phyloP scores from a whole-genome alignment of 83 land plant genomes.

The Diphasiastrum complanatum region DNA sequence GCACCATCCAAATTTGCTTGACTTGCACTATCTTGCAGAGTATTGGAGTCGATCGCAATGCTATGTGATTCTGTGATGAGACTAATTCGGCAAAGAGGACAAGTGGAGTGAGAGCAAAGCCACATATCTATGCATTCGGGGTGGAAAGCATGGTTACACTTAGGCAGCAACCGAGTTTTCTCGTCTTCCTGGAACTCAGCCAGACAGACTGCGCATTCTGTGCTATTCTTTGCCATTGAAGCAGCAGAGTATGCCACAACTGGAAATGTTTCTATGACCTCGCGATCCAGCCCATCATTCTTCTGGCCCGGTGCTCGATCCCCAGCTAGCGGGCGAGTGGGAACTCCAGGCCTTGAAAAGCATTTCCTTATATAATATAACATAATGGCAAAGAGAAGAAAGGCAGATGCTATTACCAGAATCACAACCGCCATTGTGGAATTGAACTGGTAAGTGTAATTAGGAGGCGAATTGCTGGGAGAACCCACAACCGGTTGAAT shows the following conservation, averaged over 20 bases:
- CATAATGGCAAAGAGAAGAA: too few relatives aligned
- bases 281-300: constrained; percentile 22
- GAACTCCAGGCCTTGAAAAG: too few relatives aligned
- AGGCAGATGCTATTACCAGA: too few relatives aligned
- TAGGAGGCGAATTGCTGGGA: too few relatives aligned
- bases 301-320: constrained; percentile 7
- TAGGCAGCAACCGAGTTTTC: constrained; percentile 35
- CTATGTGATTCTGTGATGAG: too few relatives aligned
- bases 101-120: constrained; percentile 34
- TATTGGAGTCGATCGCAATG: too few relatives aligned
- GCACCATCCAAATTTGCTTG: too few relatives aligned
- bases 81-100: constrained; percentile 52
- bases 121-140: constrained; percentile 50
- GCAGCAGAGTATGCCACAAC: constrained; percentile 9
- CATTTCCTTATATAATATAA: too few relatives aligned
- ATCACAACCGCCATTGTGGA: too few relatives aligned
- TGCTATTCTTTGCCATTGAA: constrained; percentile 11
- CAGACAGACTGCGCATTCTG: constrained; percentile 52
- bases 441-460: too few relatives aligned
- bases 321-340: not conserved
- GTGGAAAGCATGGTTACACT: constrained; percentile 51
- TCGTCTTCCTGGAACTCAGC: constrained; percentile 32
- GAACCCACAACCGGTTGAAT: too few relatives aligned
- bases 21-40: too few relatives aligned
- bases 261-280: constrained; percentile 23